phyloP scores from a whole-genome alignment of 2,329 filamentous ascomycete species.

The Alternaria solani region DNA sequence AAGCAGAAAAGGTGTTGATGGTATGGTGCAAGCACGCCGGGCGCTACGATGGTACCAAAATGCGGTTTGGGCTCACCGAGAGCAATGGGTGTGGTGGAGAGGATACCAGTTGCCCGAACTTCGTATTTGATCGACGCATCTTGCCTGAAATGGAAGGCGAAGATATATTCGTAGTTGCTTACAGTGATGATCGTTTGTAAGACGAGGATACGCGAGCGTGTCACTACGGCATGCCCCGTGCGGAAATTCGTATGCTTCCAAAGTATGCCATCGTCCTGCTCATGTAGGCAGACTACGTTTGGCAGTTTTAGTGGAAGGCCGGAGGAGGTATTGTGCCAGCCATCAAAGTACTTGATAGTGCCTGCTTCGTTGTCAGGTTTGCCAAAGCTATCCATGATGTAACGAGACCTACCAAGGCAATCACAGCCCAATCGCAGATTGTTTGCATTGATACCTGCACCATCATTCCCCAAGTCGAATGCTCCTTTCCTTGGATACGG shows the following conservation, averaged over 20 bases:
- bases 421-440: slow-evolving; percentile 55
- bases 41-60: slow-evolving; percentile 53
- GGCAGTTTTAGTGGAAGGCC: not conserved
- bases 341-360: slow-evolving; percentile 42
- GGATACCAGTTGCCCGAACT: slow-evolving; percentile 55
- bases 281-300: slow-evolving; percentile 60
- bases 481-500: slow-evolving; percentile 55
- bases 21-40: slow-evolving; percentile 54
- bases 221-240: slow-evolving; percentile 30
- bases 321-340: not conserved
- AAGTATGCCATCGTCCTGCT: slow-evolving; percentile 63
- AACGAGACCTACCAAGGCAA: slow-evolving; percentile 46
- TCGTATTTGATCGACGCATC: slow-evolving; percentile 54
- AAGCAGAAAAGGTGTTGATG: slow-evolving; percentile 57
- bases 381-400: not conserved
- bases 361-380: not conserved
- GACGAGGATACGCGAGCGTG: slow-evolving; percentile 32
- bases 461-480: slow-evolving; percentile 57
- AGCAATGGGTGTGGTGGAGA: slow-evolving; percentile 53
- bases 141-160: not conserved
- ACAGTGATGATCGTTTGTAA: slow-evolving; percentile 40
- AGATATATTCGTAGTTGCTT: slow-evolving; percentile 45
- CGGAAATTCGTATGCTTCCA: slow-evolving; percentile 44
- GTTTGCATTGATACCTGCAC: slow-evolving; percentile 55
- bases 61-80: slow-evolving; percentile 42